Evolutionary conservation across 2,329 filamentous ascomycete species (phyloP).

Genomic region (Ascochyta clinopodiicola): DNA sequence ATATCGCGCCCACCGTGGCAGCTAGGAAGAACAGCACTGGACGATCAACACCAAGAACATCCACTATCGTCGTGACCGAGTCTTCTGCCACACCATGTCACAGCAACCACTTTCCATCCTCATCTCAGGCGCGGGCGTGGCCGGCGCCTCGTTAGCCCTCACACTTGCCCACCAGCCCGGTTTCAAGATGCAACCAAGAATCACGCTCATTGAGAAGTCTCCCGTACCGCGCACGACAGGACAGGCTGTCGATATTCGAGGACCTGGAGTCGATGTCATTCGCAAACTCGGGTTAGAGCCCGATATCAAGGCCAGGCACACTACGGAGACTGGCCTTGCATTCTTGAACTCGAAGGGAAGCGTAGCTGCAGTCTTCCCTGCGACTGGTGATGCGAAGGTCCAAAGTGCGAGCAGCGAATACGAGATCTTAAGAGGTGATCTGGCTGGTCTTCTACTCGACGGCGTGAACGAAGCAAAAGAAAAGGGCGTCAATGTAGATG

Average conservation of each 20-base stretch:
- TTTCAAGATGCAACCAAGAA: conserved; percentile 37
- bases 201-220: conserved; percentile 56
- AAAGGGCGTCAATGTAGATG: conserved; percentile 20
- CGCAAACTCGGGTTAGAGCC: conserved; percentile 49
- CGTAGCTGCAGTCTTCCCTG: conserved; percentile 25
- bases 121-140: conserved; percentile 50
- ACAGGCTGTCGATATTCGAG: conserved; percentile 56
- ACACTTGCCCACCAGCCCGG: conserved; percentile 37
- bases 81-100: background rate
- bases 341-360: conserved; percentile 41
- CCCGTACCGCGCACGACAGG: conserved; percentile 49
- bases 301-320: conserved; percentile 44
- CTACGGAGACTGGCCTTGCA: conserved; percentile 51
- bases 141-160: conserved; percentile 47
- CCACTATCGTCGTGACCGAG: too few species aligned
- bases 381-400: conserved; percentile 29
- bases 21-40: too few species aligned
- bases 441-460: conserved; percentile 45
- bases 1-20: background rate
- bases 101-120: conserved; percentile 32
- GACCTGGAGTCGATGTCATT: conserved; percentile 51
- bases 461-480: conserved; percentile 23
- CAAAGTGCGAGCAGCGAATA: conserved; percentile 37
- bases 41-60: too few species aligned
- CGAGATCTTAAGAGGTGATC: conserved; percentile 42